phyloP scores from a whole-genome alignment of 768 basidiomycete genomes.

The Suillus americanus region DNA sequence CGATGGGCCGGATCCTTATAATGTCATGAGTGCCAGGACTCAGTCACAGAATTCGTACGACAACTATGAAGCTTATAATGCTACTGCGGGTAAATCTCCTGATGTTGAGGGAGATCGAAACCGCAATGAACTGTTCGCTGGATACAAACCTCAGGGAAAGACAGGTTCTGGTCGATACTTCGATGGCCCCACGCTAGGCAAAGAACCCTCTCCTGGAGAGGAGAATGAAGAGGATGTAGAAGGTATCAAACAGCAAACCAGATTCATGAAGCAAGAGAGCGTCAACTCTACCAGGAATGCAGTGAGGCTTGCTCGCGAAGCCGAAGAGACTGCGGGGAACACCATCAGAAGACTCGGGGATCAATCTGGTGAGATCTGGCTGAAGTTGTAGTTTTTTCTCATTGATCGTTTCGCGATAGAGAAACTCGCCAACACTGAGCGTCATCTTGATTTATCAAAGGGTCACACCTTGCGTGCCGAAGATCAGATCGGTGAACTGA shows the following conservation, averaged over 20 bases:
- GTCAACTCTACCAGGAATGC: conserved; percentile 90
- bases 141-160: conserved; percentile 59
- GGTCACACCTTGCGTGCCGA: conserved; percentile 85
- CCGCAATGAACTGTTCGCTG: conserved; percentile 73
- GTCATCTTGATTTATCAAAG: conserved; percentile 90
- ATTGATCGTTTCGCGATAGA: conserved; percentile 40
- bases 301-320: conserved; percentile 88
- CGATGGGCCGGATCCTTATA: conserved; percentile 59
- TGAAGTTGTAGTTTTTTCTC: background rate
- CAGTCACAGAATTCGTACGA: conserved; percentile 26
- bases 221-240: conserved; percentile 89
- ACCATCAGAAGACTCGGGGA: conserved; percentile 83
- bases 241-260: conserved; percentile 91
- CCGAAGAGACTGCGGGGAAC: conserved; percentile 90
- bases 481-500: conserved; percentile 91
- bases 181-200: conserved; percentile 53
- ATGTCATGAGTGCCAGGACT: conserved; percentile 25
- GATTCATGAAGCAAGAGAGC: conserved; percentile 88
- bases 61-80: conserved; percentile 21
- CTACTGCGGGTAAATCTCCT: conserved; percentile 7
- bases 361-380: conserved; percentile 75
- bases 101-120: conserved; percentile 55
- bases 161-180: conserved; percentile 65
- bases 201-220: conserved; percentile 57
- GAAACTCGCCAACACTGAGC: conserved; percentile 90